phyloP scores from a whole-genome alignment of 371 early-diverging fungal species.

The Saksenaea oblongispora region DNA sequence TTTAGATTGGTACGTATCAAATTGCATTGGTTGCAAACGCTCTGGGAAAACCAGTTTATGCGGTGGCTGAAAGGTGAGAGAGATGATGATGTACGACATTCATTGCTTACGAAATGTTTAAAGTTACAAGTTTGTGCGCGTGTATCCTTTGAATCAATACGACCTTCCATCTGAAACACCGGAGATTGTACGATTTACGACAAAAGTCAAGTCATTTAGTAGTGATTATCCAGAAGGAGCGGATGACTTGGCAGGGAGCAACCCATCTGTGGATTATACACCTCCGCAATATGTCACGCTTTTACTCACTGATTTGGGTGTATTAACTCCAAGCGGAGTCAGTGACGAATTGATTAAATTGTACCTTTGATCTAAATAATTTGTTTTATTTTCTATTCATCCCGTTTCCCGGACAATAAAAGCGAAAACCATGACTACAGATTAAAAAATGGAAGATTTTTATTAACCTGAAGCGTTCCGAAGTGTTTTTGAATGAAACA shows the following conservation, averaged over 20 bases:
- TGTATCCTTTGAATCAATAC: conserved; percentile 86
- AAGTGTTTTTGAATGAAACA: background rate
- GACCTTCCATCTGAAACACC: conserved; percentile 75
- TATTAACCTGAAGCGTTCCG: background rate
- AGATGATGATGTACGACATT: background rate
- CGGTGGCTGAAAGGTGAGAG: conserved; percentile 88
- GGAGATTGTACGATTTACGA: conserved; percentile 64
- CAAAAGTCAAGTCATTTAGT: conserved; percentile 39
- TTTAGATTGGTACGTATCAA: conserved; percentile 86
- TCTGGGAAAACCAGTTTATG: conserved; percentile 92
- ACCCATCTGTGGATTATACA: conserved; percentile 93
- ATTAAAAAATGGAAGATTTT: background rate
- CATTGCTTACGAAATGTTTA: conserved; percentile 4
- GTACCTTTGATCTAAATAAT: conserved; percentile 56
- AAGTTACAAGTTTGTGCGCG: conserved; percentile 93
- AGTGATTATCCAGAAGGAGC: conserved; percentile 32
- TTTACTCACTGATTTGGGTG: conserved; percentile 91
- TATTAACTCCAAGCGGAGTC: conserved; percentile 92
- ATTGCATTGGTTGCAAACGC: conserved; percentile 94
- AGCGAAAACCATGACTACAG: background rate
- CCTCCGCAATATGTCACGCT: conserved; percentile 92
- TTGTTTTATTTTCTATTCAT: background rate
- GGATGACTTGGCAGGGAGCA: conserved; percentile 53
- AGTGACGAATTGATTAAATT: conserved; percentile 89
- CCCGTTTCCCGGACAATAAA: background rate